phyloP scores from a whole-genome alignment of 164 flowering plant species.

The Piper betle region DNA sequence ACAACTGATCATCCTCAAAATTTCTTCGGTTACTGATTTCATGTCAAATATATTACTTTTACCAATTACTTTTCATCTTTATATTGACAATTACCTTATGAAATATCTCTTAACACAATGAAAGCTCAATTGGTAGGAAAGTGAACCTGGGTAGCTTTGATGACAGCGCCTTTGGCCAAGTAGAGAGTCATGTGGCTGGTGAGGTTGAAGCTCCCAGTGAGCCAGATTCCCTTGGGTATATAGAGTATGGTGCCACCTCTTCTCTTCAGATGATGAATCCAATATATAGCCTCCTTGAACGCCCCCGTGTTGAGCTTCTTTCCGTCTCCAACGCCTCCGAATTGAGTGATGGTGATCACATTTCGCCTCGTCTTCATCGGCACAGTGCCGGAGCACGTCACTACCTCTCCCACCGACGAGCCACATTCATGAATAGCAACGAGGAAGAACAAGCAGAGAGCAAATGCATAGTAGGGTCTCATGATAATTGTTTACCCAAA shows the following conservation, averaged over 20 bases:
- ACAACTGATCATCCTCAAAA: no score
- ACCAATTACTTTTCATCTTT: no score
- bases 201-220: conserved; percentile 69
- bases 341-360: conserved; percentile 67
- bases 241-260: conserved; percentile 82
- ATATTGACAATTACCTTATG: no score
- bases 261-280: conserved; percentile 64
- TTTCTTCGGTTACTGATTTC: no score
- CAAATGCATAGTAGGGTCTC: no score
- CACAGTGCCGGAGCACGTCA: conserved; percentile 71
- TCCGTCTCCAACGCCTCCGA: conserved; percentile 91
- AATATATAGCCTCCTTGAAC: conserved; percentile 59
- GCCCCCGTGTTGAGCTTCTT: conserved; percentile 71
- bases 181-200: conserved; percentile 94
- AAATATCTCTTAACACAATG: no score
- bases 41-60: no score
- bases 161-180: conserved; percentile 37
- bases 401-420: conserved; percentile 12
- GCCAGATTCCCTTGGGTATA: conserved; percentile 72
- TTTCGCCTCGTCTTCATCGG: conserved; percentile 53
- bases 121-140: no score
- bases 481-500: no score
- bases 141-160: conserved; percentile 61
- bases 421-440: neutral
- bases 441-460: conserved; percentile 5